Base-by-base conservation (phyloP, 2,329 filamentous ascomycete genomes). In the Colletotrichum liriopes region DNA sequence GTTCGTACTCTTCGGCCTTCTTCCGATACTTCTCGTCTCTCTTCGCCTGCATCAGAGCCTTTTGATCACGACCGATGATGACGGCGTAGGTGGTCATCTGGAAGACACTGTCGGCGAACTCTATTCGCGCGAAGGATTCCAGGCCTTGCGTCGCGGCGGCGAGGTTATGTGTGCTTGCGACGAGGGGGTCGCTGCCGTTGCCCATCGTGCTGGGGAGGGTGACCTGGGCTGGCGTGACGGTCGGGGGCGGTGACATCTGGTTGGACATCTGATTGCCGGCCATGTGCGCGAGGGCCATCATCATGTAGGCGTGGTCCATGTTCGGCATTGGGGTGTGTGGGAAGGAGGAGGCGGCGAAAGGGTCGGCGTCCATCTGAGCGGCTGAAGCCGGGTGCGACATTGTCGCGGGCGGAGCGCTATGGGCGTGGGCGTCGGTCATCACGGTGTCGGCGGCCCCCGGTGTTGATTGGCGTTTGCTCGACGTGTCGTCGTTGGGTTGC, bases 71-170 rank as follows among this genome's bases (percentile, higher is more conserved):
- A 66, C 93, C 93, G 37, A 95, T 89, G 68, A 93, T 89, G 76
- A 95, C 88, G 64, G 89, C 87, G 76, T 92, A 92, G 1, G 92
- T 94, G 63, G 91, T 94, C 90, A 95, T 93, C 81, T 93, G 93
- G 80, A 93, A 95, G 67, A 91, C 88, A 78, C 93, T 92, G 83
- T 95, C 93, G 75, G 89, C 87, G 78, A 95, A 95, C 77, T 91
- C 89, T 73, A 95, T 84, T 64, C 86, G 84, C 54, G 88, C 88
- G 78, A 89, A 90, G 3, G 88, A 89, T 77, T 90, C 86, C 18
- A 90, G 80, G 59, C 81, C 83, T 75, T 85, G 84, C 26, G 82
- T 79, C 9, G 79, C 74, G n/a, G 75, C 79, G 62, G 78, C 75
- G 65, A 82, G 82, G 18, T 60, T 73, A 9, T 80, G 80, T 47